These are phyloP conservation scores for Ramaria rubella DNA, from an alignment of 768 basidiomycete genomes.

Conservation along the genomic window DNA sequence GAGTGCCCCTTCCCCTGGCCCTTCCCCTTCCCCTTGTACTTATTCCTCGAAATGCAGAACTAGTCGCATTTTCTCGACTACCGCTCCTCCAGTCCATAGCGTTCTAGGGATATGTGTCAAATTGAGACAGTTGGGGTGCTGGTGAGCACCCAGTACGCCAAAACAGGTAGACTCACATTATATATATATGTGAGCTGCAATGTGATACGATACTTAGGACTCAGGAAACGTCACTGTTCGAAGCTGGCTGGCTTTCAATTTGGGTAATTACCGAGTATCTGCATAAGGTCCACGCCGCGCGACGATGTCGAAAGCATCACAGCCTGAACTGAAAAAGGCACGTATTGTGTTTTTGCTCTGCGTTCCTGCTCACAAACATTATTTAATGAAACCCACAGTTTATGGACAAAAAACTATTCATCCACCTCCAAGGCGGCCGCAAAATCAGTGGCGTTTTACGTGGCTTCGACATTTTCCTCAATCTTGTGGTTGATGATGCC, in stretches of 20 bases:
- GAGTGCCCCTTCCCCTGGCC: conserved; percentile 28
- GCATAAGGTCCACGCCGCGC: background rate
- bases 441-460: conserved; percentile 93
- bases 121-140: background rate
- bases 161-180: background rate
- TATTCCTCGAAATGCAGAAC: conserved; percentile 19
- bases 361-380: conserved; percentile 4
- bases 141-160: background rate
- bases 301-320: conserved; percentile 87
- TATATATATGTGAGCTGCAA: background rate
- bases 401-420: conserved; percentile 97
- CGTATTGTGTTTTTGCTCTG: conserved; percentile 7
- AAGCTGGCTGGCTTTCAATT: conserved; percentile 2
- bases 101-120: background rate
- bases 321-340: conserved; percentile 96
- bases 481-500: conserved; percentile 94
- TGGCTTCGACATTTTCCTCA: conserved; percentile 98
- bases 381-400: conserved; percentile 56
- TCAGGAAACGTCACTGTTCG: background rate
- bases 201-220: background rate
- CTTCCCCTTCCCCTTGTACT: conserved; percentile 22
- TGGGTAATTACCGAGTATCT: background rate
- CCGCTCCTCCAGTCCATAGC: conserved; percentile 7
- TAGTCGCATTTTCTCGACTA: conserved; percentile 13
- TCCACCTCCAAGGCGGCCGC: conserved; percentile 90